phyloP scores from a whole-genome alignment of 1,139 yeast species.

The Yarrowia galli region DNA sequence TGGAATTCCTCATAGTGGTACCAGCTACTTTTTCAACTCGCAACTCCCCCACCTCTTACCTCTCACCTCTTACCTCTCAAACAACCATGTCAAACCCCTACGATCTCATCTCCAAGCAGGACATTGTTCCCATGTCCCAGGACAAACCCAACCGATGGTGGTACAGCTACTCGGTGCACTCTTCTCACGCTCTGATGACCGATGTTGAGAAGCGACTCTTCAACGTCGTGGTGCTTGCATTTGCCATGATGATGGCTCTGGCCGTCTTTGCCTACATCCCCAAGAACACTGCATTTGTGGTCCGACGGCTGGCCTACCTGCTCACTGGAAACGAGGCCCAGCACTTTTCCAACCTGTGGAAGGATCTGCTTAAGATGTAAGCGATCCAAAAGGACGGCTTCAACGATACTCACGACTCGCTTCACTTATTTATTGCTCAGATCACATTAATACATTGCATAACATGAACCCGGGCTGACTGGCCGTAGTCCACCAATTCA shows the following conservation, averaged over 20 bases:
- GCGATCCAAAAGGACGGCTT: neutral
- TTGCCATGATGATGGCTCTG: slow-evolving; percentile 24
- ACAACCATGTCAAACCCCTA: slow-evolving; percentile 19
- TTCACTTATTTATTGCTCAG: slow-evolving; percentile 21
- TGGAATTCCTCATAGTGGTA: too few relatives aligned
- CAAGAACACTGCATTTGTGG: slow-evolving; percentile 22
- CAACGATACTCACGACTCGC: too few relatives aligned
- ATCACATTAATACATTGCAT: neutral
- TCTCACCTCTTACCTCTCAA: neutral
- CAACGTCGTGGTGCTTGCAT: slow-evolving; percentile 29
- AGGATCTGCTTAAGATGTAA: slow-evolving; percentile 1
- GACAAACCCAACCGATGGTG: slow-evolving; percentile 30
- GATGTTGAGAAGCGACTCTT: slow-evolving; percentile 21
- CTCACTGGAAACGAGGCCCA: slow-evolving; percentile 12
- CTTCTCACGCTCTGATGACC: slow-evolving; percentile 36
- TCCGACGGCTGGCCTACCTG: slow-evolving; percentile 17
- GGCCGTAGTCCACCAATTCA: too few relatives aligned
- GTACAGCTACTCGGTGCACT: slow-evolving; percentile 35
- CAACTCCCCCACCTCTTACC: neutral
- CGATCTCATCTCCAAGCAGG: slow-evolving; percentile 30
- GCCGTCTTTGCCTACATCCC: slow-evolving; percentile 34
- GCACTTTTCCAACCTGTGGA: slow-evolving; percentile 20
- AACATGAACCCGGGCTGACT: neutral
- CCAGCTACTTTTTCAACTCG: neutral
- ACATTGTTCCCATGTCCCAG: slow-evolving; percentile 26